A percentile compares a stretch with the other conserved stretches of the same genome.
These are phyloP conservation scores for Suillus tomentosus DNA, from an alignment of 768 basidiomycete genomes.

Conservation along the genomic window DNA sequence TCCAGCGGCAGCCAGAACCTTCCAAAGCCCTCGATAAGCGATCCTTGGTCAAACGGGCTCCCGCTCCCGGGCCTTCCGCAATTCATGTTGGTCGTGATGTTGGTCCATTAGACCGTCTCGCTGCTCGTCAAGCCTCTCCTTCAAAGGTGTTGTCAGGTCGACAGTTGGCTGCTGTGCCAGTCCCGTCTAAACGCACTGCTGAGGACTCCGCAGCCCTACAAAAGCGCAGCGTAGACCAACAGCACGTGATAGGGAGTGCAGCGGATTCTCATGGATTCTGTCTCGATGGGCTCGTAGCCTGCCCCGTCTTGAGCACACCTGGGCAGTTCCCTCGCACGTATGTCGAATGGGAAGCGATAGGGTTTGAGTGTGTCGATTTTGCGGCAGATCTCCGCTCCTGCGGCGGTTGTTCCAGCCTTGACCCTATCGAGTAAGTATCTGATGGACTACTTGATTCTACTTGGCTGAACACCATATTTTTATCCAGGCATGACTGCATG, in stretches of 20 bases:
- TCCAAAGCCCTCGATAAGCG: background rate
- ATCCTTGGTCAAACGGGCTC: background rate
- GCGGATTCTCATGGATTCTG: conserved; percentile 23
- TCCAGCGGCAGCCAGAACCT: conserved; percentile 5
- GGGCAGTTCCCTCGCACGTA: conserved; percentile 16
- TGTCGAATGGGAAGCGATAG: conserved; percentile 18
- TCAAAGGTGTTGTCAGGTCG: conserved; percentile 6
- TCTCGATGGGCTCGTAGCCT: conserved; percentile 22
- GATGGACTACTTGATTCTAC: background rate
- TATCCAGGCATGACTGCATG: conserved; percentile 30
- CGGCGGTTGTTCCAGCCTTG: conserved; percentile 32
- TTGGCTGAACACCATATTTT: conserved; percentile 1
- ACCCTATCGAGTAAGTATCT: conserved; percentile 16
- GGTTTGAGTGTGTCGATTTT: conserved; percentile 34
- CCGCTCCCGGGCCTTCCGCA: background rate
- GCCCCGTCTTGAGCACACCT: conserved; percentile 20
- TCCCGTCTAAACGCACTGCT: conserved; percentile 4
- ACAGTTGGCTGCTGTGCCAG: background rate
- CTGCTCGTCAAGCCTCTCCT: conserved; percentile 10
- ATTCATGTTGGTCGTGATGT: background rate
- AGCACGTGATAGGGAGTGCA: conserved; percentile 19
- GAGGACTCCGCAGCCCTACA: conserved; percentile 2
- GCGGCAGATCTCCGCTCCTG: conserved; percentile 30
- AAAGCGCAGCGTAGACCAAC: conserved; percentile 18
- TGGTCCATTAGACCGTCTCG: background rate